Evolutionary conservation across 805 yeast species (phyloP), one percentile per base, ranked within the genome.

Genomic region (Schwanniomyces pseudopolymorphus): DNA sequence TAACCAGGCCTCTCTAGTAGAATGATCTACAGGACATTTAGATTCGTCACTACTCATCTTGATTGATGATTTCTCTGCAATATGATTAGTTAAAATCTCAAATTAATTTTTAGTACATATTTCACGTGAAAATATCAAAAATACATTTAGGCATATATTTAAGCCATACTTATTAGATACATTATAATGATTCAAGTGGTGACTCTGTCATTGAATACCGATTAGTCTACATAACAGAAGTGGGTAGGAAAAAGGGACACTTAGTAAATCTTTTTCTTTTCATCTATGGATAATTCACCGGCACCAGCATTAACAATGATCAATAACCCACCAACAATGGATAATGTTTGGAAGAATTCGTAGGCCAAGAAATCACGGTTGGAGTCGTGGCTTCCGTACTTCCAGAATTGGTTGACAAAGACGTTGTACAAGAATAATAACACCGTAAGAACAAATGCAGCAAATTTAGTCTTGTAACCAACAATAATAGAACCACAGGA

Each of bases 301-400:
- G 98, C 98, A 51, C 99, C 99, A 3, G 96, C 89, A 70, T 87
- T 89, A 49, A 89, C 96, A 50, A 94, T 88, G 55, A 94, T 74
- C 51, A 92, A 71, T 52, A 92, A 79, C 1, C 98, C 99, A 47
- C 99, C 99, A 42, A 92, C 91, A 63, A 92, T 92, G 47, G 96
- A 86, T 63, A 92, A 76, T 33, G 96, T 89, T 73, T 94, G 99
- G 79, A 87, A 92, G 67, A 87, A 88, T 69, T 91, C 98, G 67
- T 91, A 94, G 67, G 87, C 87, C 65, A 89, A 71, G 67, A 83
- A 87, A 69, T 92, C 99, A 60, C 97, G 83, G 67, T 84, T 81
- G 27, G 92, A 81, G 58, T 86, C 89, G 51, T 77, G 79, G 42
- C 79, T 63, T 43, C 81, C 79, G 74, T 84, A 79, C 45, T 81